These are phyloP conservation scores for Candida hungchunana DNA, from an alignment of 805 yeast species.

Conservation along the genomic window DNA sequence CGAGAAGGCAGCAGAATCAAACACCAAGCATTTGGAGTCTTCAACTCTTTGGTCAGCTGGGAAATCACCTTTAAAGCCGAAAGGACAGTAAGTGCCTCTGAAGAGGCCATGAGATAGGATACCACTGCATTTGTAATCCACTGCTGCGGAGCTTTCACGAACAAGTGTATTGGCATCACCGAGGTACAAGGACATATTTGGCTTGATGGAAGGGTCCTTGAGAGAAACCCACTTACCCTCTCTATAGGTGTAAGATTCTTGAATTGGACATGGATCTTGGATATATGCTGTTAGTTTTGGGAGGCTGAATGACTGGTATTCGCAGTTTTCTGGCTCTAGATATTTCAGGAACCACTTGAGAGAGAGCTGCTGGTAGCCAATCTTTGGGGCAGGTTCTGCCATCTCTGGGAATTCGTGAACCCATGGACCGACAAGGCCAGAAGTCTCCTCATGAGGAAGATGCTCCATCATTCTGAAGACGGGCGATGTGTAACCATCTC, in stretches of 20 bases:
- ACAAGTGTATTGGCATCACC: conserved; percentile 11
- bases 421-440: conserved; percentile 43
- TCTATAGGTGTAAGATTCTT: conserved; percentile 35
- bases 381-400: conserved; percentile 41
- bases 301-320: conserved; percentile 22
- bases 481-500: conserved; percentile 43
- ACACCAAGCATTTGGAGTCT: conserved; percentile 36
- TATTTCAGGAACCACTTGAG: conserved; percentile 39
- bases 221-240: conserved; percentile 39
- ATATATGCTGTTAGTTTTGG: conserved; percentile 38
- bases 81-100: conserved; percentile 44
- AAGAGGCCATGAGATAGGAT: conserved; percentile 38
- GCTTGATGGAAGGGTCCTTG: conserved; percentile 15
- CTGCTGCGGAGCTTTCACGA: background rate
- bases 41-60: conserved; percentile 42
- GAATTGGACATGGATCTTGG: conserved; percentile 38
- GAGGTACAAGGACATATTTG: conserved; percentile 15
- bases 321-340: conserved; percentile 24
- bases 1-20: conserved; percentile 30
- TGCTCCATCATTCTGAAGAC: conserved; percentile 40
- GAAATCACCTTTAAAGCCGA: conserved; percentile 43
- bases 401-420: conserved; percentile 46
- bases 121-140: conserved; percentile 28
- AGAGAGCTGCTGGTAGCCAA: conserved; percentile 40
- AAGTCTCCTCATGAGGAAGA: conserved; percentile 32